These are phyloP conservation scores for Drechslera avenae DNA, from an alignment of 2,329 filamentous ascomycete genomes.

Conservation along the genomic window DNA sequence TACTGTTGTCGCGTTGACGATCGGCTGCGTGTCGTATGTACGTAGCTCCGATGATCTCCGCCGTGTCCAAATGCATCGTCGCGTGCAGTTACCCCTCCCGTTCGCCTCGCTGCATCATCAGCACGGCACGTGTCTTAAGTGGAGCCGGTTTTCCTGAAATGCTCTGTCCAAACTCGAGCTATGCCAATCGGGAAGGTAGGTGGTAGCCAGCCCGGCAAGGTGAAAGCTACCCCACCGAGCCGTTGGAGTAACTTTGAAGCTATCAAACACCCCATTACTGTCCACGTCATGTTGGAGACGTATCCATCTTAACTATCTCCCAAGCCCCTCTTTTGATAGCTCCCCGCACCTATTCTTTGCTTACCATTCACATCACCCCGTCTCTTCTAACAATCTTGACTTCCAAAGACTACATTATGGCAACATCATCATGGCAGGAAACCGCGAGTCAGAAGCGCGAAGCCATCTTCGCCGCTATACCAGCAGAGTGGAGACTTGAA, in stretches of 20 bases:
- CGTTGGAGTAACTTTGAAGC: not conserved
- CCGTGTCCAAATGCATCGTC: not conserved
- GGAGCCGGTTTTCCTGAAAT: not conserved
- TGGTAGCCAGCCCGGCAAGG: not conserved
- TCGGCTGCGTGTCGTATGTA: too few species aligned
- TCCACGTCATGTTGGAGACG: too few species aligned
- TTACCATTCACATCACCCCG: too few species aligned
- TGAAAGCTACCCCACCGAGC: constrained; percentile 1
- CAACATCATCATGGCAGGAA: constrained; percentile 53
- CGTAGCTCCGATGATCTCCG: not conserved
- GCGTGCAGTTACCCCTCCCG: not conserved
- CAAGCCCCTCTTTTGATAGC: not conserved
- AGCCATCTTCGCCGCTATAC: constrained; percentile 60
- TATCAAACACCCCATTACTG: too few species aligned
- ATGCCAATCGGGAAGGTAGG: constrained; percentile 5
- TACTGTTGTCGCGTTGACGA: too few species aligned
- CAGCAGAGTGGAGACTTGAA: constrained; percentile 60
- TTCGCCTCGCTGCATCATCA: not conserved
- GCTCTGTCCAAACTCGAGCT: not conserved
- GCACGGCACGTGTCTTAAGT: not conserved
- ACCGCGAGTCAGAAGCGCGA: constrained; percentile 60
- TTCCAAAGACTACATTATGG: constrained; percentile 11
- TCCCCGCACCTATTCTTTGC: too few species aligned
- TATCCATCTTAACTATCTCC: too few species aligned
- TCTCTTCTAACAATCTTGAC: too few species aligned